Evolutionary conservation across 139 green algal species (phyloP), one percentile per base, ranked within the genome.

Genomic region (Limnomonas spitsbergensis): DNA sequence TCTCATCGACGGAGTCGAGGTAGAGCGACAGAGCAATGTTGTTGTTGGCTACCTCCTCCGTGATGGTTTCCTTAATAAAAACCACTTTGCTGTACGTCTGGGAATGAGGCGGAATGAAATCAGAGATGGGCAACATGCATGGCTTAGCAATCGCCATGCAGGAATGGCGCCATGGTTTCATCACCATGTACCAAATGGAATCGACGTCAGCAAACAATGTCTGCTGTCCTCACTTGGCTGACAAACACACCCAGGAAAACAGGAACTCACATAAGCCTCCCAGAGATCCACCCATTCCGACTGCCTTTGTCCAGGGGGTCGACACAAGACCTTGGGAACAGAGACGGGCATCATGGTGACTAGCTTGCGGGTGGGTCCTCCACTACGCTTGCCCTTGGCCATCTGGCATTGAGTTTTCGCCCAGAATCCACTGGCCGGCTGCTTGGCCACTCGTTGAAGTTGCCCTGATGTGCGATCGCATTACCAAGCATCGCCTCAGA

Each of bases 271-370:
- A 61, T 61, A 61, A 61, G 47, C 47, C 74, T 91, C 87, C 87
- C 87, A 91, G 0, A 91, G 70, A 79, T 91, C 87, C n/a, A 91
- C 84, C 87, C 87, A 91, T 73, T 91, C 82, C n/a, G 73, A 81
- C 79, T 89, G 82, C 29, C 83, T 70, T 69, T 91, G 80, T 7
- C 87, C 87, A 7, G 78, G 75, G 34, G 82, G 87, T 40, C 81
- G 73, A 31, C 83, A 42, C 40, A 89, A 75, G 76, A 90, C 86
- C 71, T 86, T 87, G 29, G 81, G 81, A 24, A 85, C 81, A 56
- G 77, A 82, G 40, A 82, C 77, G 3, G 81, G 82, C 86, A 90
- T 90, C 86, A 88, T 91, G 14, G 86, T 89, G 20, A 75, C 67
- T 0, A 75, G 77, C 26, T 79, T 78, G 27, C 86, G 83, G 52